These are phyloP conservation scores for Leishmania guyanensis DNA, from an alignment of 208 protist genomes.

Conservation along the genomic window DNA sequence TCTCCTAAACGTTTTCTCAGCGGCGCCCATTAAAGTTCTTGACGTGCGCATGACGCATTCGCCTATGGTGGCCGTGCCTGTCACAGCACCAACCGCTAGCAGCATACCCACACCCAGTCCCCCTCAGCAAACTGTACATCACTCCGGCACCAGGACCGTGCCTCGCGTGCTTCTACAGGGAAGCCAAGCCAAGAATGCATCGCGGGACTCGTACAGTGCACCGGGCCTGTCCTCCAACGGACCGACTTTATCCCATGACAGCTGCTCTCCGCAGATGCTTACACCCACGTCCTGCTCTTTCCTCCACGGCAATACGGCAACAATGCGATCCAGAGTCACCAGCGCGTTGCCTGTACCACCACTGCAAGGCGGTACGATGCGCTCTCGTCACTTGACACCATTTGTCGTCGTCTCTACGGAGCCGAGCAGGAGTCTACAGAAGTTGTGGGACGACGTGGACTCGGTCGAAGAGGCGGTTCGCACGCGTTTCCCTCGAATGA, in stretches of 20 bases:
- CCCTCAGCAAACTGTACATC: not conserved
- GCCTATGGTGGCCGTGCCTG: not conserved
- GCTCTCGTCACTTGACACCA: not conserved
- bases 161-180: too few relatives aligned
- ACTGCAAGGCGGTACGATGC: not conserved
- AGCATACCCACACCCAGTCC: not conserved
- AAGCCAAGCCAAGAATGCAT: not conserved
- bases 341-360: not conserved
- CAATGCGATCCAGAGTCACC: not conserved
- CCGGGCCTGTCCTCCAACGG: not conserved
- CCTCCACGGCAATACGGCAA: not conserved
- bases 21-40: conserved; percentile 15
- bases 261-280: not conserved
- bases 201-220: not conserved
- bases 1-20: conserved; percentile 1
- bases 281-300: conserved; percentile 6
- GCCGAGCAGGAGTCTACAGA: not conserved
- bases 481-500: conserved; percentile 14
- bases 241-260: conserved; percentile 1
- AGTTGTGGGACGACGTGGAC: conserved; percentile 5
- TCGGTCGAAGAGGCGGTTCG: conserved; percentile 9
- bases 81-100: not conserved
- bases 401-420: conserved; percentile 9
- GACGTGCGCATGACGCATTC: conserved; percentile 21
- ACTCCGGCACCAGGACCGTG: not conserved